Base-by-base conservation (phyloP, 1,284 basidiomycete species). In the Xerocomus minutiporus region DNA sequence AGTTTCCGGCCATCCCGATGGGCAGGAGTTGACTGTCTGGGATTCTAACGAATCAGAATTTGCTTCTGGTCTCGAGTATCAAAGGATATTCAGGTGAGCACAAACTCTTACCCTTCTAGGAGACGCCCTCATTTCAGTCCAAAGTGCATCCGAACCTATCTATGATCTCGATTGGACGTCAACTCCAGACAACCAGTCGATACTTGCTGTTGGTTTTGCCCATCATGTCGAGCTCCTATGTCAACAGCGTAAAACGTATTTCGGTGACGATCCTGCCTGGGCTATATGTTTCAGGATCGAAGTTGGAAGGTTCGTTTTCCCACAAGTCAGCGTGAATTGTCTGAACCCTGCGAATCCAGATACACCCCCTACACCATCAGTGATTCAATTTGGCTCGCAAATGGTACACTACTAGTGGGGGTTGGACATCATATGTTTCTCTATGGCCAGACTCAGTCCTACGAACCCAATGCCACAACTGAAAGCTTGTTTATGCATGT, bases 41-140 rank as follows among this genome's bases (percentile, higher is more conserved):
- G 92, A 97, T 68, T 95, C 92, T 0, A 88, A 88, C 55, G 89
- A 90, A 66, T 93, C 89, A n/a, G 91, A 95, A 67, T 97, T 97
- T 68, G 84, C 91, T 5, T 90, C 90, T 1, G 94, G 94, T 2
- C 73, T 93, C 46, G 93, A 96, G 69, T 87, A 85, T 62, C 75
- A 76, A 31, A 74, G 77, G 32, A 68, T 79, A 12, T 84, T 83
- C 54, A 77, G 75, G 89, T 90, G 43, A 52, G 60, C 28, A 28
- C 20, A 1, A 60, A 51, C 72, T 63, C n/a, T 29, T 40, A 12
- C 26, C 29, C 36, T 46, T 38, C 7, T 26, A 13, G 15, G 12
- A 25, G 42, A 34, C 25, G 25, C 44, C 23, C 31, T 54, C 42
- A 49, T 38, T 20, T 54, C 12, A 25, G 6, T 28, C 28, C 26